Evolutionary conservation across 192 early-diverging fungal species (phyloP).

Genomic region (Coemansia sp.): DNA sequence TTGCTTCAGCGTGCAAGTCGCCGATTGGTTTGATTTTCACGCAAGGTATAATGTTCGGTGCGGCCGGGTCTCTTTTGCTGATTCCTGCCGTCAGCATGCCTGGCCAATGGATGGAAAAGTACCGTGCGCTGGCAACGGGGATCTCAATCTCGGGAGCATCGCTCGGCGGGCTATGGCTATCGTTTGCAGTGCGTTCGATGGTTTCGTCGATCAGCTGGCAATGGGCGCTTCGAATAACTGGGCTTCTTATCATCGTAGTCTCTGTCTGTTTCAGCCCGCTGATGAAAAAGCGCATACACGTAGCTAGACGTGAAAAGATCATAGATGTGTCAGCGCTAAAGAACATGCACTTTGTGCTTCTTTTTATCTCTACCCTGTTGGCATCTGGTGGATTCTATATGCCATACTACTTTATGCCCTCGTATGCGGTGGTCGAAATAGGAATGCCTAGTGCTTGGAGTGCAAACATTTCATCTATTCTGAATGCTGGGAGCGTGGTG

Average conservation of each 20-base stretch:
- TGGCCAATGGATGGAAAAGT: slow-evolving; percentile 71
- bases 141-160: slow-evolving; percentile 70
- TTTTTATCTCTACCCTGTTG: slow-evolving; percentile 20
- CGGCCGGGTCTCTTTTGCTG: slow-evolving; percentile 63
- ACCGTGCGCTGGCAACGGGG: slow-evolving; percentile 72
- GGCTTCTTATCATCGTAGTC: slow-evolving; percentile 48
- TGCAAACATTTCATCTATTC: slow-evolving; percentile 34
- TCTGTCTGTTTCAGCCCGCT: slow-evolving; percentile 9
- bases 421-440: slow-evolving; percentile 19
- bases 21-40: slow-evolving; percentile 68
- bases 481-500: slow-evolving; percentile 32
- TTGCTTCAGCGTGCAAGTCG: slow-evolving; percentile 32
- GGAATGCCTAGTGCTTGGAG: slow-evolving; percentile 22
- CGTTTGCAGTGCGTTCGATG: slow-evolving; percentile 60
- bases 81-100: slow-evolving; percentile 67
- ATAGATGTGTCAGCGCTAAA: slow-evolving; percentile 16
- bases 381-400: slow-evolving; percentile 18
- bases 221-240: slow-evolving; percentile 74
- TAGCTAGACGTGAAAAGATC: slow-evolving; percentile 20
- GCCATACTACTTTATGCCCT: slow-evolving; percentile 26
- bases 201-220: slow-evolving; percentile 59
- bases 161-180: slow-evolving; percentile 69
- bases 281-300: slow-evolving; percentile 28
- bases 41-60: slow-evolving; percentile 75
- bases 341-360: slow-evolving; percentile 20